Evolutionary conservation across 2,329 filamentous ascomycete species (phyloP), one percentile per base, ranked within the genome.

Genomic region (Zelopaecilomyces penicillatus): DNA sequence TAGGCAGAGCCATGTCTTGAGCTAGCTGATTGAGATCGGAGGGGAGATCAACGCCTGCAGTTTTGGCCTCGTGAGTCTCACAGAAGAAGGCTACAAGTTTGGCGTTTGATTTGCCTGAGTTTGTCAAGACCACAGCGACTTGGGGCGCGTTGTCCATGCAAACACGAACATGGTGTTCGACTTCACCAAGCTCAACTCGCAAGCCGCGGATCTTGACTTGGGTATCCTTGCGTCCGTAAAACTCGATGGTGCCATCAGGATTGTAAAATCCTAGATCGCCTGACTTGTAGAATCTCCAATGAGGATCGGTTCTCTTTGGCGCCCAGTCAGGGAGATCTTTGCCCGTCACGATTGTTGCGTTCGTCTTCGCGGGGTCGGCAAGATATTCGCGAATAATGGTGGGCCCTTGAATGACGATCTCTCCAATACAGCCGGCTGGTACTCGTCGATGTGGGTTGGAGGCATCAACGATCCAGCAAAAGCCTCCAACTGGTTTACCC

Each of bases 131-230:
- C 8, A 48, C 47, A 2, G 36, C 42, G 5, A 37, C 19, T 30
- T 43, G 33, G 6, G 7, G 11, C 5, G 41, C 28, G 4, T 8
- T 5, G 4, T 33, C 33, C 10, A 43, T 29, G n/a, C 32, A 37
- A 19, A 28, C 26, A 9, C 37, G n/a, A 4, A 43, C 33, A 30
- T n/a, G 33, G 27, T 45, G 33, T 9, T 45, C 43, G 4, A 63
- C 47, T 19, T 64, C 63, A 0, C 50, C 55, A 4, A 76, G 64
- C 58, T 76, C 81, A 37, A 79, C 66, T 30, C 76, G 61, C 45
- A 73, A 79, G 8, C 82, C 82, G 8, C 72, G 68, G 5, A 82
- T 59, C 55, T 82, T 82, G 39, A 81, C 67, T 54, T 82, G 78
- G 0, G 67, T 68, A 50, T 82, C 78, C 48, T 76, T 78, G 10